Base-by-base conservation (phyloP, 2,329 filamentous ascomycete species). In the Phyllosticta ampelicida region DNA sequence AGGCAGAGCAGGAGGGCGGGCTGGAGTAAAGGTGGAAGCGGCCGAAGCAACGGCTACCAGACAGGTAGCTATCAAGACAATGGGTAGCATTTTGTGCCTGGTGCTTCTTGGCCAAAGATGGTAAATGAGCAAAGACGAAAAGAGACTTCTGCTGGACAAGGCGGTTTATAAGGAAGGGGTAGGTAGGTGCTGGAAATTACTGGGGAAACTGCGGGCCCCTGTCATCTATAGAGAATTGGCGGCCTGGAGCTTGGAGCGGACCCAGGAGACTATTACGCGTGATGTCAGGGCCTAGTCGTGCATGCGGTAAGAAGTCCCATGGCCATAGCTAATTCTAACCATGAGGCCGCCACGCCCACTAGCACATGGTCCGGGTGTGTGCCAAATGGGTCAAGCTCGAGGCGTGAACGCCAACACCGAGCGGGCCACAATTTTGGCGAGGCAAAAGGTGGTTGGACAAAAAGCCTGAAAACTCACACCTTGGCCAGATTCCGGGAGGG, bases 1-100 rank as follows among this genome's bases (percentile, higher is more conserved):
- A 11, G 88, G 87, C 26, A 87, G 76, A 1, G 86, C 79, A 16
- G 86, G 86, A 49, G 86, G 85, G 6, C 84, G 78, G 36, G 81
- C 79, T 30, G 86, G 86, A 36, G 73, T 76, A 66, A 87, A 88
- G 1, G 76, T 81, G 9, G 84, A 86, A 29, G 54, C 80, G 95
- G 26, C 57, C 20, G 48, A 55, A 20, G 54, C 57, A 55, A 48
- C 10, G 48, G 53, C 53, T 48, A 49, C 48, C 10, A 55, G 48
- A 49, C 57, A 59, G 53, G 53, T 23, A 36, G 48, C 49, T 49
- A 59, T 28, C 11, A 59, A 18, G 11, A 44, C 44, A 51, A 55
- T 16, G 29, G 57, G 30, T 48, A 59, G 49, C 57, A 59, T 59
- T 5, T 44, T 26, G 57, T 53, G 57, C 23, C 44, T 58, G 36